A percentile compares a stretch with the other conserved stretches of the same genome.
Conservation (phyloP, 805 yeast species). For the Nematodospora valgi region DNA sequence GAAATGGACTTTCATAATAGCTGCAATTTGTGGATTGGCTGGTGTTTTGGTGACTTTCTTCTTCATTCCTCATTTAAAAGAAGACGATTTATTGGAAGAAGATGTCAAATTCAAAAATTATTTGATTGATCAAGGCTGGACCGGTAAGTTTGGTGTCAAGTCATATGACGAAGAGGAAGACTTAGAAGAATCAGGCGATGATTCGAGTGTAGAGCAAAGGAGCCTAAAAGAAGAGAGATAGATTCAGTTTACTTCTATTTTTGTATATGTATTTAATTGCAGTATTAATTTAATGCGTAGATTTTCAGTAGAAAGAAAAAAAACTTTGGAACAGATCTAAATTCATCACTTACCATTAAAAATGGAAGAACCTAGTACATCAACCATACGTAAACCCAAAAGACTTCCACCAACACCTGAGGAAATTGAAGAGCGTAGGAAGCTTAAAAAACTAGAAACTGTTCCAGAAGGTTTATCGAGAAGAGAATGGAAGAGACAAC, state of each 20-base stretch:
- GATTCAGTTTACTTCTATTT: too few species aligned
- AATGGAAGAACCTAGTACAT: neutral
- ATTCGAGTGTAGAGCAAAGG: too few species aligned
- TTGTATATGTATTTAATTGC: too few species aligned
- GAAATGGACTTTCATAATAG: constrained; percentile 75
- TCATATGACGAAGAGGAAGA: constrained; percentile 18
- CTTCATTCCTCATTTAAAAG: constrained; percentile 65
- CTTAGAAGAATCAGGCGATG: constrained; percentile 14
- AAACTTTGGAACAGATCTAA: too few species aligned
- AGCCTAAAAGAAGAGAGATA: too few species aligned
- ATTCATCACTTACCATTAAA: too few species aligned
- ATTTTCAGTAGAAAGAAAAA: too few species aligned
- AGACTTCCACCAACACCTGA: constrained; percentile 11
- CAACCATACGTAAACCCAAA: neutral
- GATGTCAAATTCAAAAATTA: constrained; percentile 62
- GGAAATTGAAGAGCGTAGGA: constrained; percentile 11
- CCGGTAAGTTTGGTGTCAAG: constrained; percentile 40
- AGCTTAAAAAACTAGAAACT: constrained; percentile 7
- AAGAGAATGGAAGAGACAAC: constrained; percentile 74
- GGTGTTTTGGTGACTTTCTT: constrained; percentile 60
- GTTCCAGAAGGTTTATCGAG: constrained; percentile 87
- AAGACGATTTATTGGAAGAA: constrained; percentile 65
- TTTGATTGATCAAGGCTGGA: constrained; percentile 59
- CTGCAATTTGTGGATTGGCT: constrained; percentile 65
- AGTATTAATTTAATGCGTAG: too few species aligned